Evolutionary conservation across 2,329 filamentous ascomycete species (phyloP).

Genomic region (Lasiodiplodia sp.): DNA sequence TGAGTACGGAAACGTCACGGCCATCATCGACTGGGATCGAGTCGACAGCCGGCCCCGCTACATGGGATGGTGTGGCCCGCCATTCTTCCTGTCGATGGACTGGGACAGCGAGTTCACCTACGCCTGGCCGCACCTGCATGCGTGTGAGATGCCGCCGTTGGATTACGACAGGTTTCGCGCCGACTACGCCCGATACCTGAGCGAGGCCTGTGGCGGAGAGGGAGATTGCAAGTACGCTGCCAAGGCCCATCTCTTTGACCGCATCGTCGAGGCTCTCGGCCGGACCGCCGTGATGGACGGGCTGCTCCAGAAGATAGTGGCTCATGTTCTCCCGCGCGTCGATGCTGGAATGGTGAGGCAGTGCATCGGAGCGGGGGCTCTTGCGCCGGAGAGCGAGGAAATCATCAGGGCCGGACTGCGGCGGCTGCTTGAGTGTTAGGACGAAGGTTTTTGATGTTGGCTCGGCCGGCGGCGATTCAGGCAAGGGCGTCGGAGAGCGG

Average conservation of each 20-base stretch:
- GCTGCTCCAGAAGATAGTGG: slow-evolving; percentile 5
- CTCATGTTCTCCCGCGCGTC: background rate
- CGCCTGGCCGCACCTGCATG: background rate
- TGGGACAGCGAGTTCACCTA: slow-evolving; percentile 3
- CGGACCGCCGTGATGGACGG: background rate
- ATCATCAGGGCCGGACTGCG: background rate
- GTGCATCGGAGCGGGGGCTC: background rate
- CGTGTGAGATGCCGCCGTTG: background rate
- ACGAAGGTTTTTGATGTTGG: background rate
- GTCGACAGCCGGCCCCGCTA: slow-evolving; percentile 15
- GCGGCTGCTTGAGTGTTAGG: background rate
- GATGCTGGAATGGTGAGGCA: background rate
- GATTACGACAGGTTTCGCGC: slow-evolving; percentile 18
- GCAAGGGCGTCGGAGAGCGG: slow-evolving; percentile 14
- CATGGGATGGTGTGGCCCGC: slow-evolving; percentile 21
- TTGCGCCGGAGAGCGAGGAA: background rate
- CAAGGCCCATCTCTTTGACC: slow-evolving; percentile 15
- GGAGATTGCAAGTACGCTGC: slow-evolving; percentile 18
- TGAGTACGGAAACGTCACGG: slow-evolving; percentile 28
- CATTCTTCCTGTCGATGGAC: slow-evolving; percentile 5
- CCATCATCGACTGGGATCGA: slow-evolving; percentile 30
- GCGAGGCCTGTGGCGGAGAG: slow-evolving; percentile 11
- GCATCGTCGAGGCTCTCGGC: background rate
- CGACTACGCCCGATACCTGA: slow-evolving; percentile 28
- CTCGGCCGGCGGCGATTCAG: background rate